phyloP scores from a whole-genome alignment of 1,284 basidiomycete genomes.

The Rhodotorula sp. region DNA sequence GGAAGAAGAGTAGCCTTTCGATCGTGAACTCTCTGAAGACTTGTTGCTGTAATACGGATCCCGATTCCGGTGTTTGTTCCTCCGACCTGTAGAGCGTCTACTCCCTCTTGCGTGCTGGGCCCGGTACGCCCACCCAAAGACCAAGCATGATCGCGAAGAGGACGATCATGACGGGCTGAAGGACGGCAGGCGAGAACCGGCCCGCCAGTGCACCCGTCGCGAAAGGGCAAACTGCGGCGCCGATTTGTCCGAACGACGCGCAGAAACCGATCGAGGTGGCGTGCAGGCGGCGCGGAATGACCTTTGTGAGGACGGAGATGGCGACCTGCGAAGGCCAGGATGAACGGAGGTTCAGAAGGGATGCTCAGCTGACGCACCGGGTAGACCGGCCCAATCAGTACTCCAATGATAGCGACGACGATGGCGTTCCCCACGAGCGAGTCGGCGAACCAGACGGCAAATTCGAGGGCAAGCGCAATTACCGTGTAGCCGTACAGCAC shows the following conservation, averaged over 20 bases:
- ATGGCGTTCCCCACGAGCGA: constrained; percentile 29
- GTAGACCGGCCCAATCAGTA: constrained; percentile 3
- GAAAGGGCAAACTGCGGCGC: constrained; percentile 33
- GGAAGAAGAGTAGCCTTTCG: constrained; percentile 16
- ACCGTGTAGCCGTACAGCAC: constrained; percentile 22
- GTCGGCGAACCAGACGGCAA: constrained; percentile 35
- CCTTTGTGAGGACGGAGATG: constrained; percentile 21
- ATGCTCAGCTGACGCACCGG: neutral
- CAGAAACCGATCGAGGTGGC: constrained; percentile 20
- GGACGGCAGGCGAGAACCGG: constrained; percentile 10
- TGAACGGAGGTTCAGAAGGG: neutral
- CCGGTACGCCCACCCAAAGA: constrained; percentile 13
- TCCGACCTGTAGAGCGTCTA: neutral
- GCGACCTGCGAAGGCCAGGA: constrained; percentile 11
- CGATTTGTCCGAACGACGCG: constrained; percentile 28
- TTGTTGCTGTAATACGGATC: neutral
- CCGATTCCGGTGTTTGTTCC: neutral
- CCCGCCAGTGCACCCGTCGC: constrained; percentile 31
- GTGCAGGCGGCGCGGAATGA: constrained; percentile 19
- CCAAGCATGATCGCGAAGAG: constrained; percentile 29
- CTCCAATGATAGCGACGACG: constrained; percentile 20
- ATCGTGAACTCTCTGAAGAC: neutral
- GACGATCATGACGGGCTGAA: constrained; percentile 35
- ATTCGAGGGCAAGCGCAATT: constrained; percentile 27
- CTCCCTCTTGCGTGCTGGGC: constrained; percentile 20